phyloP scores from a whole-genome alignment of 2,329 filamentous ascomycete genomes.

The Hansfordia pulvinata region DNA sequence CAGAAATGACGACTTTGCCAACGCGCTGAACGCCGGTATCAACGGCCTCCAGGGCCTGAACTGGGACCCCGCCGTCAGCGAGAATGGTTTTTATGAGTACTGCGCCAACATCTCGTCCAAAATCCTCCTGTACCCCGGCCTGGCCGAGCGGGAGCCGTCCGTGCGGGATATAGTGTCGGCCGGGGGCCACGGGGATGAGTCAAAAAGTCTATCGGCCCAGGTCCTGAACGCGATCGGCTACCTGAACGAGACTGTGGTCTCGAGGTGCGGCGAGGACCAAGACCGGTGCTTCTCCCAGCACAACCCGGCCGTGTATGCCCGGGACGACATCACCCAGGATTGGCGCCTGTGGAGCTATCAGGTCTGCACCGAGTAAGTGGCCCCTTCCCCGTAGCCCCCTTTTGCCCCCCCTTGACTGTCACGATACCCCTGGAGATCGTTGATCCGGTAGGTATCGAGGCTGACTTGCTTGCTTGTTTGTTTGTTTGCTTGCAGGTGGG shows the following conservation, averaged over 20 bases:
- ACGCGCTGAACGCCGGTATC: constrained; percentile 25
- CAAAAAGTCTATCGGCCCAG: constrained; percentile 21
- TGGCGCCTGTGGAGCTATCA: constrained; percentile 38
- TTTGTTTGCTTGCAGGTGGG: constrained; percentile 37
- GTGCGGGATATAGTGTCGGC: constrained; percentile 24
- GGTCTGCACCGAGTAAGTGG: constrained; percentile 36
- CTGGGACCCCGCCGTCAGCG: constrained; percentile 36
- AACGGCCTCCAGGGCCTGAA: constrained; percentile 31
- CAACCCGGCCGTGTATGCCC: constrained; percentile 18
- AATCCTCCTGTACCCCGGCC: constrained; percentile 27
- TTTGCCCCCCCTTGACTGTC: too few relatives aligned
- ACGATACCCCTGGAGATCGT: too few relatives aligned
- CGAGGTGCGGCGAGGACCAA: constrained; percentile 13
- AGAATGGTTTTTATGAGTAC: constrained; percentile 27
- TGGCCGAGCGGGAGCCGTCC: constrained; percentile 16
- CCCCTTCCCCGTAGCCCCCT: too few relatives aligned
- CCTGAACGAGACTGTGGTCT: constrained; percentile 15
- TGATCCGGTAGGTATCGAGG: neutral
- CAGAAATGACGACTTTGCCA: constrained; percentile 33
- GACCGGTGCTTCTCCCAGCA: constrained; percentile 23
- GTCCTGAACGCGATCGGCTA: constrained; percentile 41
- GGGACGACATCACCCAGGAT: constrained; percentile 21
- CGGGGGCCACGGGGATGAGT: constrained; percentile 25
- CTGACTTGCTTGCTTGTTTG: neutral
- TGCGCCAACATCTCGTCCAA: constrained; percentile 30